Conservation (phyloP, 148 eudicot species). For the Silene latifolia region DNA sequence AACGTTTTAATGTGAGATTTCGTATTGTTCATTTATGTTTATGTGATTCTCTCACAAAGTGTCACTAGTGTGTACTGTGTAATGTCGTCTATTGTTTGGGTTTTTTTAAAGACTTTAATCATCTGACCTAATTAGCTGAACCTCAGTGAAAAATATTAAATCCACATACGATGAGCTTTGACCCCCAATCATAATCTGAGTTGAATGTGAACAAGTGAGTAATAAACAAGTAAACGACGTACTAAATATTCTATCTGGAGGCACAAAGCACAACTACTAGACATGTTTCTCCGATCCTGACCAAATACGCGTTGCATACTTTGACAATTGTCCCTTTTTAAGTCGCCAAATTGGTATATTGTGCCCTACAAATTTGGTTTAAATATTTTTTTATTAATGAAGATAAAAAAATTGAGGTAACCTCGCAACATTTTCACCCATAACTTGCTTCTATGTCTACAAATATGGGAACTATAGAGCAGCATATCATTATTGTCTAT, state of each 20-base stretch:
- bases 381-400: background rate
- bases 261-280: slow-evolving; percentile 38
- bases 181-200: slow-evolving; percentile 25
- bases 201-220: slow-evolving; percentile 16
- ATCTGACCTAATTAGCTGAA: background rate
- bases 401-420: background rate
- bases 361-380: background rate
- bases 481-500: slow-evolving; percentile 19
- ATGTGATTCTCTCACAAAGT: no score
- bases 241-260: slow-evolving; percentile 2
- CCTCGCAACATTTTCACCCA: slow-evolving; percentile 22
- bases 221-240: slow-evolving; percentile 14
- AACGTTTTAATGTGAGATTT: no score
- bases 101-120: no score
- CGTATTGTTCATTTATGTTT: no score
- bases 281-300: slow-evolving; percentile 35
- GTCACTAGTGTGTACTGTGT: no score
- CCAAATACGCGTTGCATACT: slow-evolving; percentile 34
- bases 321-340: slow-evolving; percentile 38
- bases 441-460: slow-evolving; percentile 22
- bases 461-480: slow-evolving; percentile 11
- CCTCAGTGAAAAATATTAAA: background rate
- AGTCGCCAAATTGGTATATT: slow-evolving; percentile 19
- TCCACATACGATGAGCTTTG: slow-evolving; percentile 26
- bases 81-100: no score